Evolutionary conservation across 768 basidiomycete species (phyloP).

Genomic region (Amanita rimosa): DNA sequence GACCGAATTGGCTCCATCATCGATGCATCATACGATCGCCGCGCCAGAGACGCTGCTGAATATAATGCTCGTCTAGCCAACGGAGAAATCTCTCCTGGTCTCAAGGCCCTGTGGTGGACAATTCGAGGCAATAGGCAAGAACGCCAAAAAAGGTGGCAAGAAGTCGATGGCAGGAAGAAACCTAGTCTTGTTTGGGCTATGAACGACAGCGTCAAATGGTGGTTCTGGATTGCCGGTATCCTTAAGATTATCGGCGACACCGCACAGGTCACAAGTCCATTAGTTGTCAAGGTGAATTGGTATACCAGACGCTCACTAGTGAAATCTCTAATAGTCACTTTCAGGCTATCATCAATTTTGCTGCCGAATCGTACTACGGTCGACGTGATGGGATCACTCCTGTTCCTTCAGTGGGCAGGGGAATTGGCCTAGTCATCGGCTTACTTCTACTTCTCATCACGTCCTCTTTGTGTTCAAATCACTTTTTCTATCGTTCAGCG

Average conservation of each 20-base stretch:
- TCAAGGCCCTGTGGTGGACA: slow-evolving; percentile 49
- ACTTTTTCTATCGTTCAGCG: slow-evolving; percentile 73
- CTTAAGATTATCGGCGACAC: slow-evolving; percentile 55
- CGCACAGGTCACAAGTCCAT: slow-evolving; percentile 63
- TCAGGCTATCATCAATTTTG: slow-evolving; percentile 64
- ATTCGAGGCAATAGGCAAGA: slow-evolving; percentile 39
- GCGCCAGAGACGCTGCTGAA: slow-evolving; percentile 41
- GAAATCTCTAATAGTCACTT: neutral
- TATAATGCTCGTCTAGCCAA: slow-evolving; percentile 63
- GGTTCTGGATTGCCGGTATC: slow-evolving; percentile 65
- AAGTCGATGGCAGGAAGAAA: slow-evolving; percentile 45
- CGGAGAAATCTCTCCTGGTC: slow-evolving; percentile 50
- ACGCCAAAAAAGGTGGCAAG: slow-evolving; percentile 55
- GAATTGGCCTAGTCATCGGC: slow-evolving; percentile 66
- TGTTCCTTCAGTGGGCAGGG: slow-evolving; percentile 34
- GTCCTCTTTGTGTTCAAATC: slow-evolving; percentile 58
- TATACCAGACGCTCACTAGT: neutral
- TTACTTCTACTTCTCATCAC: slow-evolving; percentile 61
- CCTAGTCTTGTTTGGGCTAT: slow-evolving; percentile 60
- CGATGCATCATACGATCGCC: slow-evolving; percentile 47
- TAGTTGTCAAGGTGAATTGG: slow-evolving; percentile 62
- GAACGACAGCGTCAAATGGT: slow-evolving; percentile 70
- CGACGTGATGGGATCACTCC: slow-evolving; percentile 23
- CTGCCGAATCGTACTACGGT: slow-evolving; percentile 44
- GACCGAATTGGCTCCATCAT: slow-evolving; percentile 52